Conservation (phyloP, 2,329 filamentous ascomycete species). For the Botrytis squamosa region DNA sequence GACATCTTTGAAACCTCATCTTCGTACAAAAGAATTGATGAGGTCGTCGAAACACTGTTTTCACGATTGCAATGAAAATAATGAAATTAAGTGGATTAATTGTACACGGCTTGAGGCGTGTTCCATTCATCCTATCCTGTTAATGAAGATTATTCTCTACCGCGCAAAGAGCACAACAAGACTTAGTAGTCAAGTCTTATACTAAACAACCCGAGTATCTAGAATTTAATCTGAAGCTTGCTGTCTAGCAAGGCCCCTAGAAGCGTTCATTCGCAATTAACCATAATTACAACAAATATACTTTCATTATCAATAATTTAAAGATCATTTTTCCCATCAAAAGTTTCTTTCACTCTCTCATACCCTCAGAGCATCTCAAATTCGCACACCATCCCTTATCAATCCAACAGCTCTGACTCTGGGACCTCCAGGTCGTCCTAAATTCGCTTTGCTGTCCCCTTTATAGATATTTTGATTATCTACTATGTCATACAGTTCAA, state of each 20-base stretch:
- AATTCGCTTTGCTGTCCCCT: neutral
- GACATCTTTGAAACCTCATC: neutral
- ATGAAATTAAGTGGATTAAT: neutral
- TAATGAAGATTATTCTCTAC: neutral
- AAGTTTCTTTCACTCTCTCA: too few relatives aligned
- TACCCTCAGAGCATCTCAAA: neutral
- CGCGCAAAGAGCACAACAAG: neutral
- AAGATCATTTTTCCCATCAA: too few relatives aligned
- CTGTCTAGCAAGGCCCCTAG: neutral
- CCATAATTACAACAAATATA: too few relatives aligned
- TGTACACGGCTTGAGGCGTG: neutral
- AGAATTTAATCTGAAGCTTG: neutral
- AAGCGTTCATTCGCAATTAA: too few relatives aligned
- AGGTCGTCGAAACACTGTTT: too few relatives aligned
- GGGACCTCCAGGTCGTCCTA: neutral
- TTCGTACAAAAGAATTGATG: neutral
- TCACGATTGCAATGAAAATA: neutral
- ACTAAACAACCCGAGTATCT: too few relatives aligned
- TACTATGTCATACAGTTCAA: neutral
- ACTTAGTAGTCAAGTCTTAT: too few relatives aligned
- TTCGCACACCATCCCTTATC: neutral
- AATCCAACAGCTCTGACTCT: neutral
- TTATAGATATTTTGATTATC: too few relatives aligned
- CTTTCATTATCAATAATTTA: too few relatives aligned
- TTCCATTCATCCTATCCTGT: too few relatives aligned